These are phyloP conservation scores for Ambrosia trifida DNA, from an alignment of 129 eudicot species.

Conservation along the genomic window DNA sequence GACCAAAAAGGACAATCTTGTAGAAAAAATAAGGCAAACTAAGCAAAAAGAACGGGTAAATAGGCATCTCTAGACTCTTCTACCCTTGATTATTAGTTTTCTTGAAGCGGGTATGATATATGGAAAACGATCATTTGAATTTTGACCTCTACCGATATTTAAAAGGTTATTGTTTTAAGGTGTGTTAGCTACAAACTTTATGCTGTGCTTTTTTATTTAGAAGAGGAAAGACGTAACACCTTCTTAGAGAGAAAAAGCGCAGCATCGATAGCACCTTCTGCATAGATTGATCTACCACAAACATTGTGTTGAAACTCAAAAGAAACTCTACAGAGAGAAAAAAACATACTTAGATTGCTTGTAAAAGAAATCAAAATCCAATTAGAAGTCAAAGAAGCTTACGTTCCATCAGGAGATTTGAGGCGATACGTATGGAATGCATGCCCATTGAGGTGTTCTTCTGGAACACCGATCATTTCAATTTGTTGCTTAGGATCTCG, in stretches of 20 bases:
- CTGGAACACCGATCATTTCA: conserved; percentile 87
- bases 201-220: no score
- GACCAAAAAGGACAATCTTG: neutral
- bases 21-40: neutral
- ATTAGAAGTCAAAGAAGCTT: conserved; percentile 14
- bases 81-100: no score
- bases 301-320: conserved; percentile 97
- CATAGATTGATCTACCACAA: conserved; percentile 97
- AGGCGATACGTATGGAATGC: conserved; percentile 90
- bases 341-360: conserved; percentile 2
- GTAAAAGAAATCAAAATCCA: neutral
- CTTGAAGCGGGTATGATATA: no score
- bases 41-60: neutral
- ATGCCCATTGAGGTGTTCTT: conserved; percentile 79
- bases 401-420: conserved; percentile 91
- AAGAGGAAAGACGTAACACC: conserved; percentile 37
- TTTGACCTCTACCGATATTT: neutral
- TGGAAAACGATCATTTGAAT: no score
- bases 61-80: neutral
- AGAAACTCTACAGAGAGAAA: conserved; percentile 54
- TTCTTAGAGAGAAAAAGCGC: conserved; percentile 78
- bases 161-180: neutral
- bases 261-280: conserved; percentile 97
- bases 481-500: conserved; percentile 70
- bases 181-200: conserved; percentile 9